Base-by-base conservation (phyloP, 306 rosid genomes). In the Mucuna pruriens region DNA sequence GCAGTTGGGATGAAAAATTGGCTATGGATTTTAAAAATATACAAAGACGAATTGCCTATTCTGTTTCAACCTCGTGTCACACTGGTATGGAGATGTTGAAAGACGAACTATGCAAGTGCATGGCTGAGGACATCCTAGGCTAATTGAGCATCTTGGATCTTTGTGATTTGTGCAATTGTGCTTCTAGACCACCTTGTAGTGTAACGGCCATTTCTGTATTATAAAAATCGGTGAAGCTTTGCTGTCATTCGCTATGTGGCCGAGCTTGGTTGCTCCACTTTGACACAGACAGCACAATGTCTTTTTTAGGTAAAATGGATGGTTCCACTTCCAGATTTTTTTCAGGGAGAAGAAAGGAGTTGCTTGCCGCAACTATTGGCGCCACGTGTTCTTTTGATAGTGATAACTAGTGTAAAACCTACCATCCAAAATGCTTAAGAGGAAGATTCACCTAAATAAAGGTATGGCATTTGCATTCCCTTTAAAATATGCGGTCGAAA, bases 1-100 rank as follows among this genome's bases (percentile, higher is more conserved):
- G 76, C 52, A 45, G 42, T 38, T 87, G 93, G 97, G 98, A 90
- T 83, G 88, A 85, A 79, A 88, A 87, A 69, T 74, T 93, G 83
- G 99, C 96, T 4, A 22, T 78, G 79, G 83, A 85, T 72, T 90
- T 46, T 86, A 88, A 87, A 76, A 86, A 65, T 81, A 64, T 70
- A 36, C 93, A 89, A 63, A 87, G 90, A 80, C 82, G 84, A 61
- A 89, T 95, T 11, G 80, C 90, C 68, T 65, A 77, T 70, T 95
- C 98, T 9, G 70, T 88, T 68, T 62, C 85, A 77, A 85, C 77
- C 66, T 88, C 97, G 13, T 91, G 97, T 57, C 40, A 72, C 33
- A 5, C 29, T 44, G 94, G 97, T 46, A 3, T 83, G 52, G 45
- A 51, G 48, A 8, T 44, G 80, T 84, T 88, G 69, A 74, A 77